Conservation (phyloP, 2,329 filamentous ascomycete species). For the Reticulascus tulasneorum region DNA sequence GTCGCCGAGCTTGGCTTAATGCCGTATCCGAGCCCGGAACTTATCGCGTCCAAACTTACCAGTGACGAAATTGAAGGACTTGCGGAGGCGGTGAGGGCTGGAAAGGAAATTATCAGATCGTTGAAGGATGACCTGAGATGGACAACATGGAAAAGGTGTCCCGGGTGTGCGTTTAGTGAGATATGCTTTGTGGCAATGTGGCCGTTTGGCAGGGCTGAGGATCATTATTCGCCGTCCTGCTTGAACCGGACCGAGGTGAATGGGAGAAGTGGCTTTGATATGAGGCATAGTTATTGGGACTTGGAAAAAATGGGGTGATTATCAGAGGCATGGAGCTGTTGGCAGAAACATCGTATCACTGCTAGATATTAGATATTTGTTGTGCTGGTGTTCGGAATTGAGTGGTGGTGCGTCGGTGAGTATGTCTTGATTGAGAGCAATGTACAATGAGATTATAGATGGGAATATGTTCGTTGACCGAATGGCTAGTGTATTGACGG, state of each 20-base stretch:
- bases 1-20: background rate
- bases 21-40: background rate
- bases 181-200: constrained; percentile 62
- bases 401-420: background rate
- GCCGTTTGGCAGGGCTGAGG: constrained; percentile 52
- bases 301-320: background rate
- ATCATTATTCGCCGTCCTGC: constrained; percentile 36
- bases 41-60: background rate
- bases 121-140: constrained; percentile 51
- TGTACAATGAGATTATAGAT: too few relatives aligned
- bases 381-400: background rate
- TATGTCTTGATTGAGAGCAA: background rate
- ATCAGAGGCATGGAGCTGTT: too few relatives aligned
- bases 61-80: background rate
- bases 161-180: constrained; percentile 48
- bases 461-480: too few relatives aligned
- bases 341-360: too few relatives aligned
- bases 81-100: constrained; percentile 1
- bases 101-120: constrained; percentile 11
- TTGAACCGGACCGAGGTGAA: constrained; percentile 8
- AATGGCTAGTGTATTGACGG: too few relatives aligned
- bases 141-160: constrained; percentile 56
- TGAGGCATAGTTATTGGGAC: constrained; percentile 2
- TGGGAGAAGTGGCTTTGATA: background rate
- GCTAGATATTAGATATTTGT: background rate